Base-by-base conservation (phyloP, 768 basidiomycete species). In the Sporobolomyces roseus region DNA sequence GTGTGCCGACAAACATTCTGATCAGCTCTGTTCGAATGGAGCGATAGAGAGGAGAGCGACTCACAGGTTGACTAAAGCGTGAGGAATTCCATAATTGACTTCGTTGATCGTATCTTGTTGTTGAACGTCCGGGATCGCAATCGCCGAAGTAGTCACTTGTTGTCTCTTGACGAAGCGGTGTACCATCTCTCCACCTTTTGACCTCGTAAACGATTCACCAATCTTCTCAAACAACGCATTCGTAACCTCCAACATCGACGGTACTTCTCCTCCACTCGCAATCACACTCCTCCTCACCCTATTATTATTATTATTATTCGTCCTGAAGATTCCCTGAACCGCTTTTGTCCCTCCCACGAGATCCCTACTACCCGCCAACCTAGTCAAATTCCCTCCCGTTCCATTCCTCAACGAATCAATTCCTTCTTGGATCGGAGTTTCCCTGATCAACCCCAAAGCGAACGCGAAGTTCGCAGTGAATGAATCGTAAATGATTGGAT, bases 401-500 rank as follows among this genome's bases (percentile, higher is more conserved):
- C 83, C 81, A 68, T 86, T 83, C 10, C 93, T 86, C 87, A 94
- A 88, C 72, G 80, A 82, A 75, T 90, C 85, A 75, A 97, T 93
- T 25, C 90, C 85, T 29, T 78, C 76, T 75, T 97, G 90, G 58
- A 96, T 81, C 19, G 83, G 79, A 27, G 83, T 78, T 63, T 91
- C 84, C 64, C 71, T 61, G 70, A 80, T 78, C 17, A 97, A 79
- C 0, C 91, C 90, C 76, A 94, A 79, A 0, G 89, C 83, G 93
- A 92, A 97, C 0, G 87, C 85, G 73, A 94, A 96, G 75, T 97
- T 97, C 76, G 87, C 82, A 3, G 88, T 82, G 74, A 87, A 97
- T 29, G 88, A 84, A 60, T 86, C 83, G 78, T 92, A 97, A 17
- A 88, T 84, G 46, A 85, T 83, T 1, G 94, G 89, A 76, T 93